These are phyloP conservation scores for Yarrowia yakushimensis DNA, from an alignment of 805 yeast genomes.

Conservation along the genomic window DNA sequence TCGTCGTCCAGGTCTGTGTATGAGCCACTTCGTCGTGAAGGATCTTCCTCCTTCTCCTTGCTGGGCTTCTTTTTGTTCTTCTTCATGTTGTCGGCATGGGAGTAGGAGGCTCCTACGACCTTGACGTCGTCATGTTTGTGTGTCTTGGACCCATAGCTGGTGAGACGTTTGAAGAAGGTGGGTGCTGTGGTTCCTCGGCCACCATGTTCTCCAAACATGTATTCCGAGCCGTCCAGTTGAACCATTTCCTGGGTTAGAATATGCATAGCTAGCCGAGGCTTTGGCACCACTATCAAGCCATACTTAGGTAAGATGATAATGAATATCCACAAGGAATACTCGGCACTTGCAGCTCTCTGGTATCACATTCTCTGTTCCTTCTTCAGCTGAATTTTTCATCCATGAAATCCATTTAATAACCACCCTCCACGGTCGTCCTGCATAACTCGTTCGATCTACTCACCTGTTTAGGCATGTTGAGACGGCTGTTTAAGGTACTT, in stretches of 20 bases:
- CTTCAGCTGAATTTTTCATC: background rate
- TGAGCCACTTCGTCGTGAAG: constrained; percentile 26
- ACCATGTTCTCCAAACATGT: constrained; percentile 64
- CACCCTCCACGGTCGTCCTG: background rate
- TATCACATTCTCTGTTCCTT: background rate
- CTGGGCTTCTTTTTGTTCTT: background rate
- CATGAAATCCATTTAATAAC: background rate
- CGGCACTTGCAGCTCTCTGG: background rate
- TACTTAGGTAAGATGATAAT: no score
- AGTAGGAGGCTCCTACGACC: constrained; percentile 12
- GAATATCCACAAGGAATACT: background rate
- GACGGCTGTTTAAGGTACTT: background rate
- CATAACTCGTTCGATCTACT: background rate
- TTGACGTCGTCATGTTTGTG: constrained; percentile 16
- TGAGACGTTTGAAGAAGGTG: constrained; percentile 45
- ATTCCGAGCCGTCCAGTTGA: constrained; percentile 45
- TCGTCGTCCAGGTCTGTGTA: constrained; percentile 82
- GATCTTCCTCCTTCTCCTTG: constrained; percentile 22
- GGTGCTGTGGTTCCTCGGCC: constrained; percentile 61
- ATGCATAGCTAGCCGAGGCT: background rate
- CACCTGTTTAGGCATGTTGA: constrained; percentile 15
- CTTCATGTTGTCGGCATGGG: constrained; percentile 3
- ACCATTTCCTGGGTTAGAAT: constrained; percentile 41
- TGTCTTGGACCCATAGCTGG: constrained; percentile 30
- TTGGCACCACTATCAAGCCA: no score